These are phyloP conservation scores for Leishmania mexicana DNA, from an alignment of 208 protist genomes.

Conservation along the genomic window DNA sequence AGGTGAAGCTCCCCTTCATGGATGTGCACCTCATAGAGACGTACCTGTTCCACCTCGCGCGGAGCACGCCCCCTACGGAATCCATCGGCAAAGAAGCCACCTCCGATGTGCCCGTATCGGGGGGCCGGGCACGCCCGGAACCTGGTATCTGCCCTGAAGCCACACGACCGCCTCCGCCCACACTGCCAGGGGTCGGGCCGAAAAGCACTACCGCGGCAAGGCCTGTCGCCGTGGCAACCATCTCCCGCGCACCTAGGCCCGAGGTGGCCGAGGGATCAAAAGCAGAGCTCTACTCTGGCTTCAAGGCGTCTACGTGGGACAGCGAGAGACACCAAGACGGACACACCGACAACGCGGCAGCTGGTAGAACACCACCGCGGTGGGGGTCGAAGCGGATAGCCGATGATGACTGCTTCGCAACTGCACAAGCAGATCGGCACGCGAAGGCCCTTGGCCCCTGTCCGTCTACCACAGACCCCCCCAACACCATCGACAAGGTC, in stretches of 20 bases:
- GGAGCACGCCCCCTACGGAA: too few relatives aligned
- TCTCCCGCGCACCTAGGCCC: neutral
- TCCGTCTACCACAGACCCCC: neutral
- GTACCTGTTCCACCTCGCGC: neutral
- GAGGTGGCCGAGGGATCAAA: neutral
- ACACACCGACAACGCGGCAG: neutral
- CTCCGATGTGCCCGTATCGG: neutral
- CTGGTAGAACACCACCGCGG: neutral
- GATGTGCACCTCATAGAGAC: conserved; percentile 15
- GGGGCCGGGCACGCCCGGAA: neutral
- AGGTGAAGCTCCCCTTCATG: conserved; percentile 23
- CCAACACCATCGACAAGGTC: neutral
- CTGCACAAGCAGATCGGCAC: neutral
- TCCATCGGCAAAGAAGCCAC: neutral
- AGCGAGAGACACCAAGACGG: neutral
- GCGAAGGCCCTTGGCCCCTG: neutral
- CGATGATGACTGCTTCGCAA: neutral
- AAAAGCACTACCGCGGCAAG: neutral
- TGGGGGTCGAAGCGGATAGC: neutral
- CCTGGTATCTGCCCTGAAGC: neutral
- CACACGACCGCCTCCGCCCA: neutral
- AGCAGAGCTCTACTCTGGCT: neutral
- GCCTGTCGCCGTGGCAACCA: neutral
- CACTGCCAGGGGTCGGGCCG: neutral
- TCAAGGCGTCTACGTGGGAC: neutral